phyloP scores from a whole-genome alignment of 192 early-diverging fungal species.

The Mortierella claussenii region DNA sequence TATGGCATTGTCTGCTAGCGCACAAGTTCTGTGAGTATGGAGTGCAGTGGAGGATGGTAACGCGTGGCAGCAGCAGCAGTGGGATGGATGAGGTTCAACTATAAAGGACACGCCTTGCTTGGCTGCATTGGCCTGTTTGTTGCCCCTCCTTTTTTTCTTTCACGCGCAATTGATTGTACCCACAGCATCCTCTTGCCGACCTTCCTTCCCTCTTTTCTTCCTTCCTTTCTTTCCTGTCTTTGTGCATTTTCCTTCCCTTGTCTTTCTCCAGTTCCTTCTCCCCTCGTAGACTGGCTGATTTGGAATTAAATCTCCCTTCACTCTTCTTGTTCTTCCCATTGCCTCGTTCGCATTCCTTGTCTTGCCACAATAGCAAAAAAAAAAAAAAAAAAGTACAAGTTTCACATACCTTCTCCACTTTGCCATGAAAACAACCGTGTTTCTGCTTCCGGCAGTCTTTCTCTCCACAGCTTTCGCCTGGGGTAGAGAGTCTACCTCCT shows the following conservation, averaged over 20 bases:
- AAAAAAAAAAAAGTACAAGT: not conserved
- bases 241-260: not conserved
- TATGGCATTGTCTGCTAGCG: no score
- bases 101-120: no score
- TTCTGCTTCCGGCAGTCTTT: slow-evolving; percentile 17
- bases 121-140: no score
- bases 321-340: not conserved
- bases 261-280: not conserved
- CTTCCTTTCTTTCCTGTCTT: not conserved
- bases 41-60: no score
- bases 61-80: no score
- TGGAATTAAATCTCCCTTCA: no score
- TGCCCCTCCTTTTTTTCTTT: no score
- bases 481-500: slow-evolving; percentile 13
- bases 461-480: slow-evolving; percentile 33
- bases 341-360: not conserved
- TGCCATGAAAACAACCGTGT: slow-evolving; percentile 11
- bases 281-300: not conserved
- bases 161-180: not conserved
- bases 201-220: not conserved
- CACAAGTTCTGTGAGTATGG: no score
- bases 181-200: not conserved
- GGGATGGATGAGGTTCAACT: no score
- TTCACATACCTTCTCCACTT: not conserved
- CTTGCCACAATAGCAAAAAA: no score